Base-by-base conservation (phyloP, 768 basidiomycete genomes). In the Lentinula aciculospora region DNA sequence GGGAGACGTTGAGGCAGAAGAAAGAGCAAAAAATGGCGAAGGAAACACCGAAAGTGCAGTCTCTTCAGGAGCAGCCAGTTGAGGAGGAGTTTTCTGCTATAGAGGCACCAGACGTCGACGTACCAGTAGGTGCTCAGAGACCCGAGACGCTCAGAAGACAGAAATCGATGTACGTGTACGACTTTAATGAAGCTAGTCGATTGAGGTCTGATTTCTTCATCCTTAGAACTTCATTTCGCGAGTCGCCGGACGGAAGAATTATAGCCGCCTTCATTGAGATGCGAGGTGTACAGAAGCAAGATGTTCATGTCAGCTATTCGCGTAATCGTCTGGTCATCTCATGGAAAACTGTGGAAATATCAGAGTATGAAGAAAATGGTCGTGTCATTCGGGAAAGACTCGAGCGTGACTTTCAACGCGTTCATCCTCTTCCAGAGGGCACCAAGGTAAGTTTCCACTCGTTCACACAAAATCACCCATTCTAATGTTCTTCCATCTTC, bases 251-350 rank as follows among this genome's bases (percentile, higher is more conserved):
- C 61, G 86, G 88, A 51, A 80, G 79, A 65, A 82, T 84, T 66
- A 79, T 87, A 47, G 83, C 83, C 23, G 86, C 85, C 23, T 87
- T 81, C 50, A 88, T 89, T 66, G 85, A 89, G 59, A 72, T 91
- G 64, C 78, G 78, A 2, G 85, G 86, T 28, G 81, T 90, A 42
- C 76, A 76, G 65, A 90, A 89, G 67, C 80, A 88, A 58, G 83
- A 90, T 60, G 81, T 89, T 56, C 88, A 90, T 62, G 84, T 91
- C 65, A 88, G 83, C 66, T 90, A 81, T 63, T 85, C 86, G 54
- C 76, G 78, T 54, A 77, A 80, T 61, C 73, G 81, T 45, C 72
- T 91, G 9, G 74, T 86, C 36, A 75, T 91, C 37, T 85, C 81
- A 17, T 91, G 88, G 88, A 76, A 80, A 58, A 79, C 75, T 9